These are phyloP conservation scores for Verticillium isaacii DNA, from an alignment of 2,329 filamentous ascomycete species.

Conservation along the genomic window DNA sequence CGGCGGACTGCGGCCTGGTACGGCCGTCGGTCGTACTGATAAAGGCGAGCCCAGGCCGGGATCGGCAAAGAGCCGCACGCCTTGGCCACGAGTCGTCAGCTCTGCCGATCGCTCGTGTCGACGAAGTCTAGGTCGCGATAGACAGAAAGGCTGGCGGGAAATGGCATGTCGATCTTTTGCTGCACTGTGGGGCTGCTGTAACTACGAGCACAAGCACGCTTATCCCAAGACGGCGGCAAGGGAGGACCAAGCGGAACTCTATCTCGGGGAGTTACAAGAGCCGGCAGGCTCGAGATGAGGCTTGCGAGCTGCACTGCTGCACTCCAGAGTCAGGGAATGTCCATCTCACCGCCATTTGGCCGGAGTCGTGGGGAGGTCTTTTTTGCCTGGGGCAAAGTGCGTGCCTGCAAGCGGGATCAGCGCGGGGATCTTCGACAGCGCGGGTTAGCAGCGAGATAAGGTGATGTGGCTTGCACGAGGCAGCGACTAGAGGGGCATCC, in stretches of 20 bases:
- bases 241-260: neutral
- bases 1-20: neutral
- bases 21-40: neutral
- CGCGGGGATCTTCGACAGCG: neutral
- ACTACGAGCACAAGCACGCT: neutral
- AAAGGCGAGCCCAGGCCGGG: neutral
- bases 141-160: neutral
- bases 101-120: neutral
- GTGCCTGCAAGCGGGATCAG: neutral
- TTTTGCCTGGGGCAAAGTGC: neutral
- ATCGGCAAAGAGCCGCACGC: conserved; percentile 3
- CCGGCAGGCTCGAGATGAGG: neutral
- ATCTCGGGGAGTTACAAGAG: neutral
- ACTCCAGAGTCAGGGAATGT: neutral
- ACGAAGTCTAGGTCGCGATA: neutral
- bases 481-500: neutral
- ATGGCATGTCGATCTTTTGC: neutral
- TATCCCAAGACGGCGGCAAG: neutral
- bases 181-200: neutral
- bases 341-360: neutral
- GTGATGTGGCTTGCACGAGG: neutral
- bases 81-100: conserved; percentile 1
- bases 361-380: neutral
- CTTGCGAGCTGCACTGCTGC: neutral
- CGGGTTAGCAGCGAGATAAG: neutral